Conservation (phyloP, 2,329 filamentous ascomycete genomes). For the Boeremia exigua region DNA sequence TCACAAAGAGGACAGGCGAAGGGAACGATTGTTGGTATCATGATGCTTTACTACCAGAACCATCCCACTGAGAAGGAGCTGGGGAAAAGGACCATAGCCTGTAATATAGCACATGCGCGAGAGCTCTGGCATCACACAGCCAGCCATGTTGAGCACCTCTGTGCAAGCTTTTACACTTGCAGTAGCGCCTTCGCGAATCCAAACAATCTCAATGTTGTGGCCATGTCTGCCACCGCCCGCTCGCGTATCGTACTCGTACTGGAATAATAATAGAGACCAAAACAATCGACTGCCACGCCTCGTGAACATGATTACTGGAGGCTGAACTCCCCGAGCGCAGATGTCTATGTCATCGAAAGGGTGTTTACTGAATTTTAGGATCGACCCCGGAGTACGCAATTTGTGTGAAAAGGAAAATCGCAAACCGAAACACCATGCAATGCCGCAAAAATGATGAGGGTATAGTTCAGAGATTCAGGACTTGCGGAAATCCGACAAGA, state of each 20-base stretch:
- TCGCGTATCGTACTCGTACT: slow-evolving; percentile 36
- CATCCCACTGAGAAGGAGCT: slow-evolving; percentile 23
- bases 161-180: slow-evolving; percentile 41
- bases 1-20: neutral
- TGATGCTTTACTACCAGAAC: slow-evolving; percentile 40
- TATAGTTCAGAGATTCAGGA: slow-evolving; percentile 52
- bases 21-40: slow-evolving; percentile 31
- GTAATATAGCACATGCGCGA: slow-evolving; percentile 24
- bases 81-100: slow-evolving; percentile 30
- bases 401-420: slow-evolving; percentile 26
- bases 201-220: slow-evolving; percentile 35
- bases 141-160: slow-evolving; percentile 35
- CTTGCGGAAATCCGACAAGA: slow-evolving; percentile 65
- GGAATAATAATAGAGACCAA: slow-evolving; percentile 24
- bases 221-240: slow-evolving; percentile 23
- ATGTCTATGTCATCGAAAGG: slow-evolving; percentile 40
- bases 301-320: slow-evolving; percentile 39
- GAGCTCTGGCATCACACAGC: slow-evolving; percentile 41
- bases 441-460: slow-evolving; percentile 44
- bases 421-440: slow-evolving; percentile 48
- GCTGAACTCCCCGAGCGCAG: slow-evolving; percentile 35
- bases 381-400: slow-evolving; percentile 24
- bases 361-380: slow-evolving; percentile 39
- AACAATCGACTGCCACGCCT: slow-evolving; percentile 27
- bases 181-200: slow-evolving; percentile 20